phyloP scores from a whole-genome alignment of 257 asterid genomes.

The Jacaranda copaia region DNA sequence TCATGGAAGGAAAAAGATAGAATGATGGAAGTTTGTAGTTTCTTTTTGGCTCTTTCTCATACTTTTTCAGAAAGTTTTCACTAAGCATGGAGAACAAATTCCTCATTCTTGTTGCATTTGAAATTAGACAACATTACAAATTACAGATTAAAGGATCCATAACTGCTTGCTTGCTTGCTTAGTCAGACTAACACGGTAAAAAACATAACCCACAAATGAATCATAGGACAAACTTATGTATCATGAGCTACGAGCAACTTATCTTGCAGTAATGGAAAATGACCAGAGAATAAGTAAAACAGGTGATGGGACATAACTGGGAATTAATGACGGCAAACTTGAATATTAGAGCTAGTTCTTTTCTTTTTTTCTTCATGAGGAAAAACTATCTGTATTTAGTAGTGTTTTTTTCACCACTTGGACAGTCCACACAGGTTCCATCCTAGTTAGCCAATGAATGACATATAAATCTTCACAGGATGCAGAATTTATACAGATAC shows the following conservation, averaged over 20 bases:
- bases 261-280: constrained; percentile 3
- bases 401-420: background rate
- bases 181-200: constrained; percentile 4
- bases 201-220: background rate
- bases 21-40: background rate
- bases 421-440: background rate
- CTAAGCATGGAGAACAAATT: too few species aligned
- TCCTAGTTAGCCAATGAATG: constrained; percentile 15
- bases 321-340: background rate
- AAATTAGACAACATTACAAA: constrained; percentile 3
- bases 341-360: background rate
- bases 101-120: background rate
- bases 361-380: background rate
- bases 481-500: background rate
- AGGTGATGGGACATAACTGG: constrained; percentile 8
- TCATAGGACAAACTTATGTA: constrained; percentile 1
- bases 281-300: background rate
- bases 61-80: too few species aligned
- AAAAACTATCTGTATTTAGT: background rate
- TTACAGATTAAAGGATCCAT: background rate
- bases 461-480: background rate
- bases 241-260: constrained; percentile 14
- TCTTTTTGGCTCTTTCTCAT: too few species aligned
- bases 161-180: background rate
- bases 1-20: background rate